Conservation (phyloP, 2,329 filamentous ascomycete genomes). For the Fusarium odoratissimum region DNA sequence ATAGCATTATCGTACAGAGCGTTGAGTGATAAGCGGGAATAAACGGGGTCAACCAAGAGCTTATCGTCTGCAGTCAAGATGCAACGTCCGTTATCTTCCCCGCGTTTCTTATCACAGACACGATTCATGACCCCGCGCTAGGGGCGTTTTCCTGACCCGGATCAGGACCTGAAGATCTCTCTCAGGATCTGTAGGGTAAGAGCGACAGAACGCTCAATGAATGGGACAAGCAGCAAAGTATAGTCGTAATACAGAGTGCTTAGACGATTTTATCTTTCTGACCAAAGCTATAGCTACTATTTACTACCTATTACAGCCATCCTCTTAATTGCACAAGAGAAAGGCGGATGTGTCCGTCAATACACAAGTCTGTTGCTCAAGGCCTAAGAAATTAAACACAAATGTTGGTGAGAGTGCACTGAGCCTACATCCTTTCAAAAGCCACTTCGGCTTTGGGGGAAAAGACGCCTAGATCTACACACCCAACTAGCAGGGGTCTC, state of each 20-base stretch:
- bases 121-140: neutral
- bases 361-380: accelerated
- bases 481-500: accelerated
- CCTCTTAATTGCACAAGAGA: no score
- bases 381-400: accelerated
- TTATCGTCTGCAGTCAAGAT: neutral
- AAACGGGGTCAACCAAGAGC: neutral
- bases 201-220: neutral
- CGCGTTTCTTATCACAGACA: neutral
- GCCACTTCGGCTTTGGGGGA: accelerated
- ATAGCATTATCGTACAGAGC: neutral
- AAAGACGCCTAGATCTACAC: accelerated
- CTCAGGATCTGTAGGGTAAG: neutral
- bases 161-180: accelerated
- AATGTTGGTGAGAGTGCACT: accelerated
- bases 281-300: accelerated
- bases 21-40: neutral
- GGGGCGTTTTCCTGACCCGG: neutral
- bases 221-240: neutral
- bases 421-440: accelerated
- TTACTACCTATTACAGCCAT: accelerated
- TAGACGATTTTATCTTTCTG: accelerated
- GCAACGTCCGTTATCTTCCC: neutral
- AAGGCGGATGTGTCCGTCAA: accelerated
- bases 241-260: accelerated